These are phyloP conservation scores for Entomortierella beljakovae DNA, from an alignment of 192 early-diverging fungal genomes.

Conservation along the genomic window DNA sequence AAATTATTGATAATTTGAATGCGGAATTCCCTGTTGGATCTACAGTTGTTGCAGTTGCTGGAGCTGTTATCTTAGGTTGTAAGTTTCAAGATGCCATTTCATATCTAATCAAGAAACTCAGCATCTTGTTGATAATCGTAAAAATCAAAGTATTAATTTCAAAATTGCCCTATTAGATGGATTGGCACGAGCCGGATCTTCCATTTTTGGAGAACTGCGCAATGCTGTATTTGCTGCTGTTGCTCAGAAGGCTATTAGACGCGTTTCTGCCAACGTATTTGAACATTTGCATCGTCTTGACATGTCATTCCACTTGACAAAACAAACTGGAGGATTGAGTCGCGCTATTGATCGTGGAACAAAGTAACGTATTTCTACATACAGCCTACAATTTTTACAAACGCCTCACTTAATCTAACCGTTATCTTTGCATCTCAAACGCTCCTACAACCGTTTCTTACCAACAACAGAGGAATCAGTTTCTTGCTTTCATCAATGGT, in stretches of 20 bases:
- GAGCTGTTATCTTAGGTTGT: conserved; percentile 94
- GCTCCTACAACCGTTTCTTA: neutral
- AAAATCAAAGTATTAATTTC: neutral
- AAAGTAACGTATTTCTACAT: conserved; percentile 56
- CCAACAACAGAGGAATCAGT: conserved; percentile 85
- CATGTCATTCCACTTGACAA: conserved; percentile 89
- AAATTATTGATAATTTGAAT: conserved; percentile 89
- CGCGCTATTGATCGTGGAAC: conserved; percentile 96
- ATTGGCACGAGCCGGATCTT: conserved; percentile 85
- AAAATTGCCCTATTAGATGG: conserved; percentile 69
- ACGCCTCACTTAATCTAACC: neutral
- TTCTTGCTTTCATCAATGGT: conserved; percentile 95
- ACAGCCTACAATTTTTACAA: neutral
- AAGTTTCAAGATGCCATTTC: conserved; percentile 22
- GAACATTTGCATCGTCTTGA: conserved; percentile 91
- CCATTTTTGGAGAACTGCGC: conserved; percentile 87
- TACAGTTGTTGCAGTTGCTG: conserved; percentile 81
- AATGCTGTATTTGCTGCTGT: conserved; percentile 96
- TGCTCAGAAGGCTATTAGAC: conserved; percentile 93
- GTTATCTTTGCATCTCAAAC: neutral
- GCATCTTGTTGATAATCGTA: neutral
- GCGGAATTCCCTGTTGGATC: conserved; percentile 69
- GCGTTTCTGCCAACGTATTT: conserved; percentile 89
- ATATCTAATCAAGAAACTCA: too few relatives aligned
- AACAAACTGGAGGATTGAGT: conserved; percentile 97